phyloP scores from a whole-genome alignment of 768 basidiomycete genomes.

The Hericium rajendrae region DNA sequence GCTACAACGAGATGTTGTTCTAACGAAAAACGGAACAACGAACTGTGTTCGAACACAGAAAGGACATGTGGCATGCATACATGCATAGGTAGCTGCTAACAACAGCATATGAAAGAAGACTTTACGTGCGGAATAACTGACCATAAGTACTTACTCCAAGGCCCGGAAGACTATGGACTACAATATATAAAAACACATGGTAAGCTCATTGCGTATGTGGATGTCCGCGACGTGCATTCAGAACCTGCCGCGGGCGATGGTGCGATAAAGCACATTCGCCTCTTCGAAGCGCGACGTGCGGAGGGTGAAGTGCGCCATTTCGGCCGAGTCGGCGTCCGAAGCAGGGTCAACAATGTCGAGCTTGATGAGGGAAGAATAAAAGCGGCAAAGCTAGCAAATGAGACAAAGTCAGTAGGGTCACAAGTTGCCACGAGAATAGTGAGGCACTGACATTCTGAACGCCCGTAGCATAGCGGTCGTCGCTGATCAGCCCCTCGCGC shows the following conservation, averaged over 20 bases:
- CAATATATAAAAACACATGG: no score
- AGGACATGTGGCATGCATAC: no score
- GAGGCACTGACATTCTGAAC: conserved; percentile 52
- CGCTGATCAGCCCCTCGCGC: conserved; percentile 54
- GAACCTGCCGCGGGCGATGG: conserved; percentile 38
- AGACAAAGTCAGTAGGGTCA: conserved; percentile 1
- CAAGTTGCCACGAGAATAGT: not conserved
- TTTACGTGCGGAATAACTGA: no score
- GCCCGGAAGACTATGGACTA: no score
- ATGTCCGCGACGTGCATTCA: conserved; percentile 3
- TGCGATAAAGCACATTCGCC: conserved; percentile 62
- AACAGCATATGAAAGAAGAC: no score
- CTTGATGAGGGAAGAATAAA: conserved; percentile 64
- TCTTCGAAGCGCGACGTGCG: conserved; percentile 68
- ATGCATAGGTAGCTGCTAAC: no score
- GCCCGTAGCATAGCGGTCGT: conserved; percentile 65
- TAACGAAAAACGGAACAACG: no score
- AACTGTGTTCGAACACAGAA: no score
- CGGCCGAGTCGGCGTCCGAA: conserved; percentile 60
- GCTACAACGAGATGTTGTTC: no score
- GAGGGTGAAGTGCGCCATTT: conserved; percentile 72
- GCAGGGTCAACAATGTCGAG: conserved; percentile 50
- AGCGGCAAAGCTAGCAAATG: conserved; percentile 54
- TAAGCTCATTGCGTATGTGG: no score
- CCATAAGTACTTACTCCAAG: no score